phyloP scores from a whole-genome alignment of 2,329 filamentous ascomycete genomes.

The Sarocladium strictum region DNA sequence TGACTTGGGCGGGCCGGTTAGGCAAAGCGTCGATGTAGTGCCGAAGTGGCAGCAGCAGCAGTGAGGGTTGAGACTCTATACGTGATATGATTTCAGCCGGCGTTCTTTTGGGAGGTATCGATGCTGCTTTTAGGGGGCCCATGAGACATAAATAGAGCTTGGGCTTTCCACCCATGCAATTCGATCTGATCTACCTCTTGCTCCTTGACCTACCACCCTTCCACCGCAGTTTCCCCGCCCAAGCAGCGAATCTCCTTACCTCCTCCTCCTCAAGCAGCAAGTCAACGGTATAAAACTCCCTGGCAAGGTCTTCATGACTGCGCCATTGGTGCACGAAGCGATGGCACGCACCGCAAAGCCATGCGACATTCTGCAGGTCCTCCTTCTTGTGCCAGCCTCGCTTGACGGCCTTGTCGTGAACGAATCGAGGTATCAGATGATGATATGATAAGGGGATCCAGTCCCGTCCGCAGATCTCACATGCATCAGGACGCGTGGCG shows the following conservation, averaged over 20 bases:
- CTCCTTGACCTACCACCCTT: slow-evolving; percentile 38
- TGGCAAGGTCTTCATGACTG: slow-evolving; percentile 71
- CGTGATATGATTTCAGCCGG: background rate
- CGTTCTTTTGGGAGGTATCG: too few relatives aligned
- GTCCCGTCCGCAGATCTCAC: slow-evolving; percentile 70
- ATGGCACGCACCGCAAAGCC: slow-evolving; percentile 82
- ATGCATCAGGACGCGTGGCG: slow-evolving; percentile 50
- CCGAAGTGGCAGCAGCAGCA: slow-evolving; percentile 19
- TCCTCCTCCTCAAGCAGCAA: slow-evolving; percentile 63
- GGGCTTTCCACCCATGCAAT: too few relatives aligned
- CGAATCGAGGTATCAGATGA: slow-evolving; percentile 73
- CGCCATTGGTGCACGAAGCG: slow-evolving; percentile 73
- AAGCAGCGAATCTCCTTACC: slow-evolving; percentile 63
- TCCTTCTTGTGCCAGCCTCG: slow-evolving; percentile 74
- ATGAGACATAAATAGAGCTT: too few relatives aligned
- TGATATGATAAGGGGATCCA: slow-evolving; percentile 79
- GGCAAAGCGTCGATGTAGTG: slow-evolving; percentile 21
- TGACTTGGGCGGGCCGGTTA: slow-evolving; percentile 17
- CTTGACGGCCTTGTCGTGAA: slow-evolving; percentile 71
- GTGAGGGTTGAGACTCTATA: background rate
- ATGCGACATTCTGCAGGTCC: slow-evolving; percentile 73
- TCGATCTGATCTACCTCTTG: slow-evolving; percentile 8
- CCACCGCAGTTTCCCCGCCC: slow-evolving; percentile 71
- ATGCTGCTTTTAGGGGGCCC: too few relatives aligned
- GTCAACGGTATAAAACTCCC: slow-evolving; percentile 68